These are phyloP conservation scores for Colletotrichum simmondsii DNA, from an alignment of 2,329 filamentous ascomycete species.

Conservation along the genomic window DNA sequence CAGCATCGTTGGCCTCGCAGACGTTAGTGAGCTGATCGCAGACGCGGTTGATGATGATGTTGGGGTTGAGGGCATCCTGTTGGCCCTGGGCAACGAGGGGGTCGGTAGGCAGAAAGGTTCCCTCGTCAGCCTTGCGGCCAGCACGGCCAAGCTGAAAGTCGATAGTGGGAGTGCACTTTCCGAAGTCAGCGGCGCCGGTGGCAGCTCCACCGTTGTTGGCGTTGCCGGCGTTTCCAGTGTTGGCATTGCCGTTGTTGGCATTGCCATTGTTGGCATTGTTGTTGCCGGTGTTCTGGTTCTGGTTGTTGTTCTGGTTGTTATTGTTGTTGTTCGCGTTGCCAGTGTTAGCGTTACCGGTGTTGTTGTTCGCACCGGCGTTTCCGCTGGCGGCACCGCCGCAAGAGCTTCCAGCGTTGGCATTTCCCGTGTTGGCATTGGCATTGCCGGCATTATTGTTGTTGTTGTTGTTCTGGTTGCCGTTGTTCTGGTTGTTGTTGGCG, in stretches of 20 bases:
- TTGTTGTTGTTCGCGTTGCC: slow-evolving; percentile 23
- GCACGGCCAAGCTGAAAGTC: slow-evolving; percentile 66
- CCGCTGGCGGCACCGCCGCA: slow-evolving; percentile 17
- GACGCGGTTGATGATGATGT: slow-evolving; percentile 72
- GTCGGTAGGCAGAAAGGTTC: slow-evolving; percentile 69
- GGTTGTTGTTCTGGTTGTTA: not conserved
- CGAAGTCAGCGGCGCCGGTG: slow-evolving; percentile 56
- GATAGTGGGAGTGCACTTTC: slow-evolving; percentile 60
- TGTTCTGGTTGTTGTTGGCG: slow-evolving; percentile 39
- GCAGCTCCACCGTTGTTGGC: slow-evolving; percentile 37
- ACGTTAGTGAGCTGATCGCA: slow-evolving; percentile 71
- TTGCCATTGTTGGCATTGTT: not conserved
- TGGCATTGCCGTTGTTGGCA: slow-evolving; percentile 12
- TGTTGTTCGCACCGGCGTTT: slow-evolving; percentile 7
- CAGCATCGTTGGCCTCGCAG: slow-evolving; percentile 67
- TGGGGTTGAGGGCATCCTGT: slow-evolving; percentile 69
- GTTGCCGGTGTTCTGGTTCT: slow-evolving; percentile 25
- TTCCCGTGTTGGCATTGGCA: slow-evolving; percentile 43
- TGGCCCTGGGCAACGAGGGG: slow-evolving; percentile 65
- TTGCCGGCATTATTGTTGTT: slow-evolving; percentile 30
- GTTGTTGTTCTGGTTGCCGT: slow-evolving; percentile 29
- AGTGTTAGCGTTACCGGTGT: slow-evolving; percentile 35
- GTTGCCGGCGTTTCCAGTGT: slow-evolving; percentile 37
- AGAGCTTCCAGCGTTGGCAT: slow-evolving; percentile 32
- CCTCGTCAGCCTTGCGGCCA: slow-evolving; percentile 61